Evolutionary conservation across 305 asterid species (phyloP).

Genomic region (Fraxinus floribunda): DNA sequence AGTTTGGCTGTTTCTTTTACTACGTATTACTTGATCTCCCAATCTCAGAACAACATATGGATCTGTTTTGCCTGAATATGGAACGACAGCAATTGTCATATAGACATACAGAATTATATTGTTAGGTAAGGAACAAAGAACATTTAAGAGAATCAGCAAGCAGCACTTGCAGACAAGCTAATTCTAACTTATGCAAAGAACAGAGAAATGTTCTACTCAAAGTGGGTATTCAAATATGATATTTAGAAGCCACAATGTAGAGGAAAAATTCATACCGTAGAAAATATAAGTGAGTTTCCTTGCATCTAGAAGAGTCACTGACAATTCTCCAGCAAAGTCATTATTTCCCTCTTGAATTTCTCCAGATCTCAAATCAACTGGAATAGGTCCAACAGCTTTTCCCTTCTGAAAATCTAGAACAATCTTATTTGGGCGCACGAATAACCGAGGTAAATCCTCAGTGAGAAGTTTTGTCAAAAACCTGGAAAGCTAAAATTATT

Average conservation of each 20-base stretch:
- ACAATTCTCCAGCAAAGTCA: conserved; percentile 88
- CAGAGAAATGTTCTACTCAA: background rate
- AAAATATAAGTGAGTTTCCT: conserved; percentile 74
- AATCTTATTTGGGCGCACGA: conserved; percentile 95
- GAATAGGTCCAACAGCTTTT: conserved; percentile 73
- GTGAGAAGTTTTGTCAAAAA: conserved; percentile 88
- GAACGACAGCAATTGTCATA: conserved; percentile 19
- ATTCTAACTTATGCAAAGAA: conserved; percentile 15
- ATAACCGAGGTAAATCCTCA: conserved; percentile 86
- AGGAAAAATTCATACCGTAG: conserved; percentile 54
- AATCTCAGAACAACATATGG: conserved; percentile 77
- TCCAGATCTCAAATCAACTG: conserved; percentile 48
- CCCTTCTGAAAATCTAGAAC: conserved; percentile 90
- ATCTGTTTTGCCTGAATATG: conserved; percentile 85
- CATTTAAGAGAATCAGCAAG: conserved; percentile 14
- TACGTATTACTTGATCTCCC: conserved; percentile 90
- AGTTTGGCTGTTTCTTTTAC: conserved; percentile 94
- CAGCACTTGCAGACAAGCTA: conserved; percentile 3
- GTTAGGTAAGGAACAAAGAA: background rate
- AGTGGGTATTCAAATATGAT: background rate
- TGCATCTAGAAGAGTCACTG: conserved; percentile 91
- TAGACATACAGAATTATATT: background rate
- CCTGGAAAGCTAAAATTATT: conserved; percentile 46
- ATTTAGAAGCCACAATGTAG: background rate
- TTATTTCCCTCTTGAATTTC: conserved; percentile 82